Evolutionary conservation across 495 filamentous ascomycete species (phyloP).

Genomic region (Talaromyces proteolyticus): DNA sequence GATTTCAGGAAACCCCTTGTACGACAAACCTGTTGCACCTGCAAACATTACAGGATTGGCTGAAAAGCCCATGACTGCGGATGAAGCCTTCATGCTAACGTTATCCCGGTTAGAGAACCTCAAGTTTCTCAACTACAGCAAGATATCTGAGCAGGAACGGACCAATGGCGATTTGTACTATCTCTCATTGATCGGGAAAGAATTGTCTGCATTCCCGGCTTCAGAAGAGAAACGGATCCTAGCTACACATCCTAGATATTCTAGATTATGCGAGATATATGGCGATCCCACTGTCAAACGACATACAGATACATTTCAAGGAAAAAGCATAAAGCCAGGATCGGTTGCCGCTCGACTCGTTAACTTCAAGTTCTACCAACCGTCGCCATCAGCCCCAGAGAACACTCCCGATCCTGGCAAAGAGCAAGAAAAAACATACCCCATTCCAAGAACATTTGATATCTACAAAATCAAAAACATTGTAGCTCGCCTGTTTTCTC

Average conservation of each 20-base stretch:
- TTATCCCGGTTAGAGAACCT: conserved; percentile 67
- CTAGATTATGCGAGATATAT: conserved; percentile 65
- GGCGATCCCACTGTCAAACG: conserved; percentile 55
- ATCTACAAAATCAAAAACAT: conserved; percentile 79
- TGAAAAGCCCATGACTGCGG: conserved; percentile 47
- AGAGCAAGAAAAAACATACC: conserved; percentile 21
- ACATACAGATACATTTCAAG: conserved; percentile 10
- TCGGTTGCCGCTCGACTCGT: conserved; percentile 72
- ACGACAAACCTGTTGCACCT: conserved; percentile 47
- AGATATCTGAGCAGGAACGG: conserved; percentile 65
- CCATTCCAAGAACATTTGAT: conserved; percentile 69
- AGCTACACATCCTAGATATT: conserved; percentile 60
- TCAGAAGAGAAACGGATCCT: conserved; percentile 47
- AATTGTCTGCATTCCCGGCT: conserved; percentile 56
- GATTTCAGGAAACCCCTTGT: conserved; percentile 80
- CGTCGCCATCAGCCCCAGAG: conserved; percentile 7
- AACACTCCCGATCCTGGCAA: not conserved
- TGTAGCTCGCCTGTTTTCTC: conserved; percentile 61
- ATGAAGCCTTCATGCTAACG: conserved; percentile 83
- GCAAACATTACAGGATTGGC: conserved; percentile 23
- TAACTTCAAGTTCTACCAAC: conserved; percentile 52
- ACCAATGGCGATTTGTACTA: conserved; percentile 90
- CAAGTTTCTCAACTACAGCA: conserved; percentile 70
- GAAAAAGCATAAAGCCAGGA: conserved; percentile 47
- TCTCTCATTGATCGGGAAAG: conserved; percentile 69